Percentiles rank a stretch among this genome's conserved stretches.
Evolutionary conservation across 2,329 filamentous ascomycete genomes (phyloP).

Genomic region (Cladophialophora immunda): DNA sequence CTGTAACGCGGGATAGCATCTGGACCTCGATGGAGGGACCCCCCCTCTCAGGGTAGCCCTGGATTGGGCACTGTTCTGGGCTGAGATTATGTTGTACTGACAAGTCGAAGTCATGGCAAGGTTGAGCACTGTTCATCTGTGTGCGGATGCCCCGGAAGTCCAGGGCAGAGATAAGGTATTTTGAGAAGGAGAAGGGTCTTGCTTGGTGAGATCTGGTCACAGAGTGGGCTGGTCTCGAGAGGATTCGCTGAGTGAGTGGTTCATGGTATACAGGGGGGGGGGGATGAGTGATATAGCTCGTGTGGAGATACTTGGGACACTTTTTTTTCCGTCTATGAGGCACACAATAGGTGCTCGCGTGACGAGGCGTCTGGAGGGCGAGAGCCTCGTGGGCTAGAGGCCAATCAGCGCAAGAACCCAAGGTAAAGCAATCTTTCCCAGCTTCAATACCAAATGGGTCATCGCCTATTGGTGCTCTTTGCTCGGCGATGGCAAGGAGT

Average conservation of each 20-base stretch:
- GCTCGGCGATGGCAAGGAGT: slow-evolving; percentile 9
- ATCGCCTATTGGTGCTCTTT: not conserved
- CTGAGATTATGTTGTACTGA: slow-evolving; percentile 9
- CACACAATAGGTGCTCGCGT: not conserved
- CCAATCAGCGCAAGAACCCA: not conserved
- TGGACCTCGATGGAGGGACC: not conserved
- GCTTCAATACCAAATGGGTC: not conserved
- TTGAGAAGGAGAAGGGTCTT: not conserved
- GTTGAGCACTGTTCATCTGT: not conserved
- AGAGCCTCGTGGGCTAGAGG: not conserved
- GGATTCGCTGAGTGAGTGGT: slow-evolving; percentile 17
- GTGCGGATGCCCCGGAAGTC: slow-evolving; percentile 12
- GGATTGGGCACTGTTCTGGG: not conserved
- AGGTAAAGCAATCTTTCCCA: not conserved
- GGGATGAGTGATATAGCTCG: slow-evolving; percentile 15
- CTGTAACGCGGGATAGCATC: slow-evolving; percentile 11
- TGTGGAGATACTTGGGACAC: not conserved
- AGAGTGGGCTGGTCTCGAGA: not conserved
- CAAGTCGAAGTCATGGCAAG: slow-evolving; percentile 6
- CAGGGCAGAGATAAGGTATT: slow-evolving; percentile 10
- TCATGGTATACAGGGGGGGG: not conserved
- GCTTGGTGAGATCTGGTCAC: not conserved
- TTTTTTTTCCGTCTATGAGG: not conserved
- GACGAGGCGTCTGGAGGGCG: not conserved
- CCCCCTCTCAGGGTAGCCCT: not conserved